Percentiles rank a stretch among this genome's conserved stretches.
Evolutionary conservation across 2,329 filamentous ascomycete species (phyloP).

Genomic region (Diaporthe citri): DNA sequence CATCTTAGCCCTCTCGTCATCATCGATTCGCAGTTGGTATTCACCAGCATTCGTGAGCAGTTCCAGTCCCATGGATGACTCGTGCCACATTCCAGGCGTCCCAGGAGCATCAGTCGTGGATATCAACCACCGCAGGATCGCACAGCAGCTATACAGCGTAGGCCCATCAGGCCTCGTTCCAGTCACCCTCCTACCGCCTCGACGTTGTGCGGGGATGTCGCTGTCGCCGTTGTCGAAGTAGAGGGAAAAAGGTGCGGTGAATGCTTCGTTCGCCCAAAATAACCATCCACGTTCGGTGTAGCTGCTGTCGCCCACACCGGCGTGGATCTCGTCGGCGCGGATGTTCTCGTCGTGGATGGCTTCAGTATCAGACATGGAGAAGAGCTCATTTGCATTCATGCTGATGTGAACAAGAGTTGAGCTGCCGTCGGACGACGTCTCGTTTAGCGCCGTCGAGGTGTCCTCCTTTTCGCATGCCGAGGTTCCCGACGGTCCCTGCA

Average conservation of each 20-base stretch:
- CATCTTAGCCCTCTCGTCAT: not conserved
- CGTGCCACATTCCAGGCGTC: not conserved
- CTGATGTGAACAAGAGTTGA: not conserved
- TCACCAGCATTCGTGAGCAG: not conserved
- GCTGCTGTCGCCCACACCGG: not conserved
- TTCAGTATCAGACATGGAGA: not conserved
- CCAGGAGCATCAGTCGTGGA: not conserved
- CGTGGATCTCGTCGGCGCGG: not conserved
- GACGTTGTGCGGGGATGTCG: not conserved
- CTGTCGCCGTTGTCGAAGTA: not conserved
- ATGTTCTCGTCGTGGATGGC: not conserved
- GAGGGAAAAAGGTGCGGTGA: too few species aligned
- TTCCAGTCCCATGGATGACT: not conserved
- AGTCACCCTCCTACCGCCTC: rapidly evolving
- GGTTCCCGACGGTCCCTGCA: too few species aligned
- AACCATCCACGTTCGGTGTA: not conserved
- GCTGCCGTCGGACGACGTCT: not conserved
- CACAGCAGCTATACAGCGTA: not conserved
- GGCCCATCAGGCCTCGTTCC: not conserved
- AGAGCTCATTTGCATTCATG: not conserved
- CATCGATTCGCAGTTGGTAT: not conserved
- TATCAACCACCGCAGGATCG: not conserved
- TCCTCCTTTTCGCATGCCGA: not conserved
- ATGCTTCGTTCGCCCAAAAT: too few species aligned
- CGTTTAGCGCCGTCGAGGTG: not conserved